Conservation (phyloP, 2,329 filamentous ascomycete genomes). For the Beauveria rudraprayagi region DNA sequence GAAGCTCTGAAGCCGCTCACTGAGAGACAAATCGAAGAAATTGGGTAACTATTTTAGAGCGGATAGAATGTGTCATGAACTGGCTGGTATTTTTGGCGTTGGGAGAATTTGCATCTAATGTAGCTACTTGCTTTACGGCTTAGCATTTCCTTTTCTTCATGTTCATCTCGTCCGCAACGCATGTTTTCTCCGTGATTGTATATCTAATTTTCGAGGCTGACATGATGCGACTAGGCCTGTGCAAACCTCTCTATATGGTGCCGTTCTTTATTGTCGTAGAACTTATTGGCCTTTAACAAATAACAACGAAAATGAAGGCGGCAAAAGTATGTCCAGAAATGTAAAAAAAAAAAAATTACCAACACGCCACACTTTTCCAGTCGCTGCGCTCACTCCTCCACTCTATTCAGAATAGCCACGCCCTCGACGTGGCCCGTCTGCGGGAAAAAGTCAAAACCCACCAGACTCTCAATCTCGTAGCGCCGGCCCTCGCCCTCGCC, state of each 20-base stretch:
- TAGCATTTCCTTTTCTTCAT: background rate
- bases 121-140: background rate
- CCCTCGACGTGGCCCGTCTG: slow-evolving; percentile 69
- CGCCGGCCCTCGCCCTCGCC: slow-evolving; percentile 44
- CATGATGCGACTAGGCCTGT: background rate
- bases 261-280: too few relatives aligned
- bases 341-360: background rate
- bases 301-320: background rate
- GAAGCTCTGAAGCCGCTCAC: slow-evolving; percentile 64
- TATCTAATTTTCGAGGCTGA: background rate
- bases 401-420: slow-evolving; percentile 54
- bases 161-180: background rate
- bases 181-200: background rate
- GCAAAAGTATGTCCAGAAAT: background rate
- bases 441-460: slow-evolving; percentile 96
- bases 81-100: background rate
- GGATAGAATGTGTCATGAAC: background rate
- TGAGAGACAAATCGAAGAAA: slow-evolving; percentile 25
- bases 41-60: background rate
- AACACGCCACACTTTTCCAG: background rate
- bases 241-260: too few relatives aligned
- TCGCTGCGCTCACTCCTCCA: slow-evolving; percentile 27
- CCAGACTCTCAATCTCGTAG: slow-evolving; percentile 84
- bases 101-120: background rate
- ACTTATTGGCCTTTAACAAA: too few relatives aligned